These are phyloP conservation scores for Aspergillus quadrilineatus DNA, from an alignment of 2,329 filamentous ascomycete species.

Conservation along the genomic window DNA sequence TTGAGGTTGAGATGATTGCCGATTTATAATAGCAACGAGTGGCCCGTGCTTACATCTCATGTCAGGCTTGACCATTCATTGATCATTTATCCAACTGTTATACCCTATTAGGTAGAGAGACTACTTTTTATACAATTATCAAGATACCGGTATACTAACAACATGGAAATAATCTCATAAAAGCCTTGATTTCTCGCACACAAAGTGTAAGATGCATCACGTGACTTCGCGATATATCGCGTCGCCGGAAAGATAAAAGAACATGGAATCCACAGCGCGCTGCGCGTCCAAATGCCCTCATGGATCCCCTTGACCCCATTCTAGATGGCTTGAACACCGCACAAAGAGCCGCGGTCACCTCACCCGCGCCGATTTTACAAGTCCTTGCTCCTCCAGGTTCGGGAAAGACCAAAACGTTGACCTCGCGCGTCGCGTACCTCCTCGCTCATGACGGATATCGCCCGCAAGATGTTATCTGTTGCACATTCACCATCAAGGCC, in stretches of 20 bases:
- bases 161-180: not conserved
- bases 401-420: slow-evolving; percentile 94
- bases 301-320: slow-evolving; percentile 48
- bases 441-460: slow-evolving; percentile 68
- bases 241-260: not conserved
- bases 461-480: slow-evolving; percentile 87
- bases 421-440: slow-evolving; percentile 86
- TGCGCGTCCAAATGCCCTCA: slow-evolving; percentile 27
- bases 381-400: slow-evolving; percentile 65
- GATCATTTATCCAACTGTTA: not conserved
- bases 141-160: not conserved
- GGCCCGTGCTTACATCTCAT: slow-evolving; percentile 1
- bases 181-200: not conserved
- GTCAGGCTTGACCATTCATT: slow-evolving; percentile 2
- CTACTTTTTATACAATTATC: too few species aligned
- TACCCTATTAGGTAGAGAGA: not conserved
- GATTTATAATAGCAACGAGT: slow-evolving; percentile 7
- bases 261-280: not conserved
- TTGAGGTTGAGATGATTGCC: not conserved
- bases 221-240: slow-evolving; percentile 15
- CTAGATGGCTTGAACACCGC: slow-evolving; percentile 64
- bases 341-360: slow-evolving; percentile 65
- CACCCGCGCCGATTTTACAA: slow-evolving; percentile 58
- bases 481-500: slow-evolving; percentile 96
- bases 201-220: not conserved